Percentiles rank a stretch among this genome's conserved stretches.
Conservation (phyloP, 345 rosid species). For the Citrus australasica region DNA sequence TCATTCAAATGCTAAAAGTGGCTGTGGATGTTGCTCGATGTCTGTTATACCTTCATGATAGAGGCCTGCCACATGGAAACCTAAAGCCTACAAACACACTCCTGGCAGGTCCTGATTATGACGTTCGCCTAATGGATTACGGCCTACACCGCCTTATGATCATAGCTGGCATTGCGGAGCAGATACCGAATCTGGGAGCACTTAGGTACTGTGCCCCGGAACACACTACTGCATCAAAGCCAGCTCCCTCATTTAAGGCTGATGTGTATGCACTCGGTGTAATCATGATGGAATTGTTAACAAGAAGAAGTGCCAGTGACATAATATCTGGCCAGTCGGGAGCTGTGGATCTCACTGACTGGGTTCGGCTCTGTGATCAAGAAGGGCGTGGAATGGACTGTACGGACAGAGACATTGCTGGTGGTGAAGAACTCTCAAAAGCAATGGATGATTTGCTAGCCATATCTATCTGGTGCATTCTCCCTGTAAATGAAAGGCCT, state of each 20-base stretch:
- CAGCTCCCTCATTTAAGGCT: slow-evolving; percentile 62
- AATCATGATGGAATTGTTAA: slow-evolving; percentile 83
- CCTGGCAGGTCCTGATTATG: slow-evolving; percentile 49
- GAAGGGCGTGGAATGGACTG: slow-evolving; percentile 94
- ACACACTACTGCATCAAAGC: slow-evolving; percentile 61
- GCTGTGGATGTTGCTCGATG: slow-evolving; percentile 77
- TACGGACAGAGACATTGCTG: slow-evolving; percentile 78
- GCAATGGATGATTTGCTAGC: slow-evolving; percentile 90
- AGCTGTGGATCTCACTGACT: slow-evolving; percentile 83
- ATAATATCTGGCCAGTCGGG: slow-evolving; percentile 95
- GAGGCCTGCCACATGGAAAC: slow-evolving; percentile 84
- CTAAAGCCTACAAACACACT: slow-evolving; percentile 81
- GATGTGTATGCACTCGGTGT: slow-evolving; percentile 91
- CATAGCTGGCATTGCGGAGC: slow-evolving; percentile 77
- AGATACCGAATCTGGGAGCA: slow-evolving; percentile 79
- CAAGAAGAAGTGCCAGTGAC: slow-evolving; percentile 87
- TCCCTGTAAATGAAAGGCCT: slow-evolving; percentile 82
- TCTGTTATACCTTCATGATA: slow-evolving; percentile 75
- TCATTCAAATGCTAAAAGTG: slow-evolving; percentile 72
- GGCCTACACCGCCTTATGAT: slow-evolving; percentile 89
- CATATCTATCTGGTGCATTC: slow-evolving; percentile 35
- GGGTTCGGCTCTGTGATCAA: slow-evolving; percentile 80
- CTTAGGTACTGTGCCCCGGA: slow-evolving; percentile 93
- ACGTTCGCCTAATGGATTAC: slow-evolving; percentile 61
- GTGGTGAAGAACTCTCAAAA: slow-evolving; percentile 72